phyloP scores from a whole-genome alignment of 768 basidiomycete genomes.

The Mycena metata region DNA sequence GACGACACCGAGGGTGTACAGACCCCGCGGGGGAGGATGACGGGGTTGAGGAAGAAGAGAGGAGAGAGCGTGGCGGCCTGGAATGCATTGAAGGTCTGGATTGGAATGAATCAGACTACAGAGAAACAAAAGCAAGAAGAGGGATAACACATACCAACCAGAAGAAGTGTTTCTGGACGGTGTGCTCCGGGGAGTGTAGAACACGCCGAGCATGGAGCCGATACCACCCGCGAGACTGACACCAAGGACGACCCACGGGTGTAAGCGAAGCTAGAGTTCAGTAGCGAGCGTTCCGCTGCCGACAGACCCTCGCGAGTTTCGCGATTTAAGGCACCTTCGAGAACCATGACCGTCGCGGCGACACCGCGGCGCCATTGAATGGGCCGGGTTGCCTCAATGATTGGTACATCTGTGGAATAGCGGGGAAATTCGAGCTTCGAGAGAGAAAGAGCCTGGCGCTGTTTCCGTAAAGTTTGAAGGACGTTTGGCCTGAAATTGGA shows the following conservation, averaged over 20 bases:
- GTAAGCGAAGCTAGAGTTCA: constrained; percentile 86
- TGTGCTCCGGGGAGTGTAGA: constrained; percentile 82
- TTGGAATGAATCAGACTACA: background rate
- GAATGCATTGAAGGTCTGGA: constrained; percentile 84
- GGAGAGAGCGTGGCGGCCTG: constrained; percentile 91
- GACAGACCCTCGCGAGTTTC: constrained; percentile 81
- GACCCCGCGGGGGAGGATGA: constrained; percentile 85
- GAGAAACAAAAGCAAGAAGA: background rate
- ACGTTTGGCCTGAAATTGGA: constrained; percentile 36
- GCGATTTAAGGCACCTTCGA: constrained; percentile 79
- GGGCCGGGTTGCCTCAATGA: constrained; percentile 54
- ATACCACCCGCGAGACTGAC: constrained; percentile 84
- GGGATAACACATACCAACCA: constrained; percentile 71
- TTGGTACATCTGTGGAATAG: constrained; percentile 50
- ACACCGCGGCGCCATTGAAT: constrained; percentile 61
- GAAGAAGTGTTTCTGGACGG: constrained; percentile 82
- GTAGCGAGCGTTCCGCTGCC: constrained; percentile 71
- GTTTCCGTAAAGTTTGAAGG: constrained; percentile 32
- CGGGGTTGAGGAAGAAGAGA: constrained; percentile 90
- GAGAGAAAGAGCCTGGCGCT: constrained; percentile 22
- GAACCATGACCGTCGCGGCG: constrained; percentile 74
- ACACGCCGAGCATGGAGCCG: constrained; percentile 87
- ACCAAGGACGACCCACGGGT: constrained; percentile 92
- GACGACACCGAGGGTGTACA: constrained; percentile 89
- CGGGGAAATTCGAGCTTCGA: constrained; percentile 48